phyloP scores from a whole-genome alignment of 768 basidiomycete genomes.

The Leccinum imitatum region DNA sequence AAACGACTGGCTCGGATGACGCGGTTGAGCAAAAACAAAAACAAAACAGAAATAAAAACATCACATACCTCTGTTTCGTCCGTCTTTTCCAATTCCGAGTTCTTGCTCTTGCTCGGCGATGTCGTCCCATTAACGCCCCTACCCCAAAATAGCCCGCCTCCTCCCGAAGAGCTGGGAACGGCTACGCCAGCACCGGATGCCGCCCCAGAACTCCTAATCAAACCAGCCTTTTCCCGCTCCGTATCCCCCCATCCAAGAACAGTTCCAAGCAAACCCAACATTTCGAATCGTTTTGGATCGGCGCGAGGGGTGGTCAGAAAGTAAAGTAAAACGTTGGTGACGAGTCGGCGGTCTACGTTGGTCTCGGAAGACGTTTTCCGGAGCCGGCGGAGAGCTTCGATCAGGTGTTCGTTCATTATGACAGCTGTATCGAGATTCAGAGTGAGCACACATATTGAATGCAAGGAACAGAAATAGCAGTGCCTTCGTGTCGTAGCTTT shows the following conservation, averaged over 20 bases:
- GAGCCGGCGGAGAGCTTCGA: conserved; percentile 94
- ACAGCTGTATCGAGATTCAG: conserved; percentile 57
- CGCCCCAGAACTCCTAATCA: conserved; percentile 37
- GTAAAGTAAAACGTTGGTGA: conserved; percentile 89
- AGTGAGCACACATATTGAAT: conserved; percentile 5
- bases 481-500: conserved; percentile 94
- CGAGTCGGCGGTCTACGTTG: conserved; percentile 90
- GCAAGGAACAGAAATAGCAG: conserved; percentile 14
- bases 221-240: conserved; percentile 88
- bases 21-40: conserved; percentile 1
- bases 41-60: background rate
- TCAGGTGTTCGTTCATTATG: conserved; percentile 96
- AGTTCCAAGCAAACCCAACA: conserved; percentile 84
- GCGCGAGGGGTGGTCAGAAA: conserved; percentile 90
- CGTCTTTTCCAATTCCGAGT: conserved; percentile 66
- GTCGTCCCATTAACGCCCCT: conserved; percentile 20
- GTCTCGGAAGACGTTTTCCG: conserved; percentile 79
- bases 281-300: conserved; percentile 95
- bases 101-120: conserved; percentile 37
- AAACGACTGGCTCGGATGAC: conserved; percentile 70
- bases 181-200: conserved; percentile 46
- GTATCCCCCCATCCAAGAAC: conserved; percentile 91
- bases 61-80: conserved; percentile 76
- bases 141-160: conserved; percentile 24
- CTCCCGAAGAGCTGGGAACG: conserved; percentile 18